Base-by-base conservation (phyloP, 805 yeast species). In the Pichia kluyveri region DNA sequence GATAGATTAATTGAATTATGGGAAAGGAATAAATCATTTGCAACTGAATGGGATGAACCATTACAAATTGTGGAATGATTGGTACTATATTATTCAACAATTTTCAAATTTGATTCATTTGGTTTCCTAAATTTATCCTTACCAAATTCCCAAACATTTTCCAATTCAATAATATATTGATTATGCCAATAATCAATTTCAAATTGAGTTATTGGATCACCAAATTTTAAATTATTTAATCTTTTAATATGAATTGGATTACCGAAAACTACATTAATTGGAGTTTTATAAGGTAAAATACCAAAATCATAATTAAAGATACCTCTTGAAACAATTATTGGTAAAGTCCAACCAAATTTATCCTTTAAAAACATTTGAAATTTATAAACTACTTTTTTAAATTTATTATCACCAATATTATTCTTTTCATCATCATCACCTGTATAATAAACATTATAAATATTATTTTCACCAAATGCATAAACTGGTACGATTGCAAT, bases 241-340 rank as follows among this genome's bases (percentile, higher is more conserved):
- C 67, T 49, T 36, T 48, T 45, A 36, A 60, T 23, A 76, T 79
- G 46, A 61, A 67, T 46, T 8, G 95, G 90, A 18, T 65, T 68
- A 0, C 95, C 95, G 37, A 80, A 70, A 48, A 86, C 95, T 10
- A 93, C 73, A 52, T 86, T 73, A 46, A 93, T 82, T 2, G 87
- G 87, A 48, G 82, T 76, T 54, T 97, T 72, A 62, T 78, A 89
- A 1, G 99, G 98, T 49, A 93, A 65, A 27, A 93, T 67, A 0
- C 99, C 99, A 67, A 85, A 86, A 61, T 89, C 96, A 58, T 90
- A 86, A 58, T 91, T 87, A 67, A 91, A 90, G 0, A 93, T 72
- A 0, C 98, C 98, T 42, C 98, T 72, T 0, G 96, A 96, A 60
- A 86, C 82, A 67, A 93, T 85, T 44, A 93, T 77, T 0, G 99